Base-by-base conservation (phyloP, 345 rosid genomes). In the Lepidium africanum region DNA sequence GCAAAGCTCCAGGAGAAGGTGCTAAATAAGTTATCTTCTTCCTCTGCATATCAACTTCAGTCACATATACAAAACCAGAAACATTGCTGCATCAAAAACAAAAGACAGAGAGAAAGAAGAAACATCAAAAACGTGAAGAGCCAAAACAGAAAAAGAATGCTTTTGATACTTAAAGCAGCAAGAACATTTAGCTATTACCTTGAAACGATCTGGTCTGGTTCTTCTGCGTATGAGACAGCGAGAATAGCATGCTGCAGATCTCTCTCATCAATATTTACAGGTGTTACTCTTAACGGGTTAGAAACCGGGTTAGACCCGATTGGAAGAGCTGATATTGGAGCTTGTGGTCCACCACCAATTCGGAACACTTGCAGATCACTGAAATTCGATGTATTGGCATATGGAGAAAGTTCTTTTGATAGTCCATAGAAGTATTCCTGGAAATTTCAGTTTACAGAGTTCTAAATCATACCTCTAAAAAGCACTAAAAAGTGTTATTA, bases 381-480 rank as follows among this genome's bases (percentile, higher is more conserved):
- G 71, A 94, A 89, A 71, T 80, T 80, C 13, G 82, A 79, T 58
- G 90, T 76, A 63, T 81, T 85, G 65, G 95, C 74, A 49, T 86
- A 92, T 0, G 96, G 97, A n/a, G 90, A 86, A 30, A 91, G 87
- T 60, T 86, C 95, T 76, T 87, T 87, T 7, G 83, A 59, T 9
- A 82, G 80, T 55, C 99, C 93, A 11, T 94, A 91, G 58, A 88
- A 94, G 46, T 94, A 94, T 76, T 91, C 99, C 96, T 90, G 84
- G 33, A 57, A 75, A 21, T 7, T 75, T 7, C 17, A 49, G 42
- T 40, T 42, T 10, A 16, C 9, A 30, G 2, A 39, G 19, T 59
- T 73, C 39, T 23, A 2, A 52, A 12, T 58, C 37, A 2, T 2
- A 36, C 9, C 16, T 57, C 10, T 30, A 23, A 38, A n/a, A n/a